These are phyloP conservation scores for Antitrichia curtipendula DNA, from an alignment of 225 moss, liverwort and hornwort species.

Conservation along the genomic window DNA sequence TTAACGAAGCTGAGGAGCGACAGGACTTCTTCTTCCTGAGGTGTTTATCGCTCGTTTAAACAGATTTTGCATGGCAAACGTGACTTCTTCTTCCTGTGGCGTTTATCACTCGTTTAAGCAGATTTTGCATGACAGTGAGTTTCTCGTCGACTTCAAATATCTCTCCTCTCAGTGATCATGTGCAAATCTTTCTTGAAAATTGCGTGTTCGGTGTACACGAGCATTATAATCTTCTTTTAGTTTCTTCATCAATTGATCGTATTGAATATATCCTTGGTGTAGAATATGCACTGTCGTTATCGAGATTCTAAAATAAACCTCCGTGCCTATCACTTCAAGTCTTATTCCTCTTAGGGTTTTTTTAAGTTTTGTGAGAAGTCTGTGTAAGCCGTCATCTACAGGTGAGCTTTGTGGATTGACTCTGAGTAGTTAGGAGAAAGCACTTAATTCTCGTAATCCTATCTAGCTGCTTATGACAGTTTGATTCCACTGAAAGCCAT, in stretches of 20 bases:
- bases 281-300: not conserved
- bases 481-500: not conserved
- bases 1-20: not conserved
- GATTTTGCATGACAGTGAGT: constrained; percentile 38
- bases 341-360: not conserved
- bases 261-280: not conserved
- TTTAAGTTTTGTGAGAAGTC: not conserved
- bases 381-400: not conserved
- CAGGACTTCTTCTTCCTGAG: not conserved
- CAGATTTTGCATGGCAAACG: not conserved
- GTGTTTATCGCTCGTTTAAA: not conserved
- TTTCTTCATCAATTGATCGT: not conserved
- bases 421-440: not conserved
- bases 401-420: not conserved
- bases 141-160: not conserved
- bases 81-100: constrained; percentile 18
- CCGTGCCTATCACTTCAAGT: not conserved
- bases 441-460: not conserved
- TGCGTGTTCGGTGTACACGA: not conserved
- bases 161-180: not conserved
- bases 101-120: constrained; percentile 36
- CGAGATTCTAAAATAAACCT: not conserved
- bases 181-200: not conserved
- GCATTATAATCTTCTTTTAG: not conserved
- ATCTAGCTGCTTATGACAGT: not conserved